phyloP scores from a whole-genome alignment of 805 yeast genomes.

The Priceomyces fermenticarens region DNA sequence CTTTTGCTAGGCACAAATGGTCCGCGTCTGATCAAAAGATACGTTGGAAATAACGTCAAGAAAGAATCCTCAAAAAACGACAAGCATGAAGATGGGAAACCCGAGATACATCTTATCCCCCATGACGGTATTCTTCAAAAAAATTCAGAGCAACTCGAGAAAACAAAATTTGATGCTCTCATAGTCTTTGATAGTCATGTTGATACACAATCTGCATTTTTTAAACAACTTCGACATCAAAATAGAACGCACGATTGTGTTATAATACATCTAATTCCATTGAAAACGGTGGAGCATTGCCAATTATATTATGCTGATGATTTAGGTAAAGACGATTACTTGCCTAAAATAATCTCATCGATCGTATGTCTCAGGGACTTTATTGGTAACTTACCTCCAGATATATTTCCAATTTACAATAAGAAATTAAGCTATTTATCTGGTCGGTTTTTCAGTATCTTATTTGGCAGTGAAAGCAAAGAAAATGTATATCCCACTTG shows the following conservation, averaged over 20 bases:
- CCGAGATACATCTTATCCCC: conserved; percentile 44
- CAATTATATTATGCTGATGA: conserved; percentile 42
- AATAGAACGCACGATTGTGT: conserved; percentile 42
- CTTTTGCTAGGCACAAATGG: conserved; percentile 55
- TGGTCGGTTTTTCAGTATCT: conserved; percentile 53
- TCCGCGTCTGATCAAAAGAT: conserved; percentile 49
- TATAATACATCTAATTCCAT: conserved; percentile 66
- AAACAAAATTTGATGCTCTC: conserved; percentile 51
- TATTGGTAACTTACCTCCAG: conserved; percentile 81
- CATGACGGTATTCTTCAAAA: conserved; percentile 21
- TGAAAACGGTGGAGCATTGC: conserved; percentile 83
- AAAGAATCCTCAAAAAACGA: conserved; percentile 33
- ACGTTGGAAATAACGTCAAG: conserved; percentile 59
- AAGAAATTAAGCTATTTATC: conserved; percentile 61
- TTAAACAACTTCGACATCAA: conserved; percentile 25
- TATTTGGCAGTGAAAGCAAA: conserved; percentile 14
- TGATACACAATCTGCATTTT: conserved; percentile 35
- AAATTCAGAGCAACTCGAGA: conserved; percentile 21
- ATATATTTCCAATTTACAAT: conserved; percentile 68
- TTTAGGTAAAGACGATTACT: conserved; percentile 31
- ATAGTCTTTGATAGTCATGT: conserved; percentile 65
- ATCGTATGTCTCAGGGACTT: conserved; percentile 77
- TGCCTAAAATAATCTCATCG: conserved; percentile 75
- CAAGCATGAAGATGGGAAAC: conserved; percentile 4
- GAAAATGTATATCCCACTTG: conserved; percentile 43